phyloP scores from a whole-genome alignment of 495 filamentous ascomycete genomes.

The Aspergillus ostianus region DNA sequence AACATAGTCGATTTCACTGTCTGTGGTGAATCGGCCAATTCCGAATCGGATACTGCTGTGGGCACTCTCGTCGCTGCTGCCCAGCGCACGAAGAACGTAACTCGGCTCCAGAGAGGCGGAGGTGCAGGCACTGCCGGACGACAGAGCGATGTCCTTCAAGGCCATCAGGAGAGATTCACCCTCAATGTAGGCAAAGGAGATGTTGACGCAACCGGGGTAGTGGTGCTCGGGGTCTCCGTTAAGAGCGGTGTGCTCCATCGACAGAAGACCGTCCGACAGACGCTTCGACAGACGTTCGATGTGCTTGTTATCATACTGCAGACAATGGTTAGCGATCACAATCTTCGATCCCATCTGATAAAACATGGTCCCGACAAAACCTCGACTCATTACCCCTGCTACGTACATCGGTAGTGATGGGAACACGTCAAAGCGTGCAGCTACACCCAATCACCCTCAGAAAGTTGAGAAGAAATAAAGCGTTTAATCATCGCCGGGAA shows the following conservation, averaged over 20 bases:
- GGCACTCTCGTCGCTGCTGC: slow-evolving; percentile 93
- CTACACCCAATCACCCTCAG: slow-evolving; percentile 45
- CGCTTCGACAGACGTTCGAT: slow-evolving; percentile 79
- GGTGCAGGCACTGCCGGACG: slow-evolving; percentile 95
- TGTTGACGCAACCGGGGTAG: slow-evolving; percentile 96
- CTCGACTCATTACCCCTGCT: slow-evolving; percentile 52
- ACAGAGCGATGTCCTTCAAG: slow-evolving; percentile 94
- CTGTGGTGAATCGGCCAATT: slow-evolving; percentile 95
- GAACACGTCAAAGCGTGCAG: slow-evolving; percentile 37
- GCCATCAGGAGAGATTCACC: slow-evolving; percentile 98
- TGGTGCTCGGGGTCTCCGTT: slow-evolving; percentile 82
- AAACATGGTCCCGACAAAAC: slow-evolving; percentile 8
- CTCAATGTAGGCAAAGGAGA: slow-evolving; percentile 97
- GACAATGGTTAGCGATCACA: slow-evolving; percentile 28
- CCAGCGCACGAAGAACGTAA: slow-evolving; percentile 90
- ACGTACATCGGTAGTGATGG: slow-evolving; percentile 44
- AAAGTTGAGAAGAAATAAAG: slow-evolving; percentile 52
- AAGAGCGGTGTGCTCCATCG: slow-evolving; percentile 86
- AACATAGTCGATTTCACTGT: slow-evolving; percentile 95
- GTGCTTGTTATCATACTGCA: slow-evolving; percentile 85
- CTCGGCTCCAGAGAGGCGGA: slow-evolving; percentile 94
- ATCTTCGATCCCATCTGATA: slow-evolving; percentile 1
- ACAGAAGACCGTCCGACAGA: slow-evolving; percentile 73
- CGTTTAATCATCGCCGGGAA: slow-evolving; percentile 49
- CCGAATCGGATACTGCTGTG: slow-evolving; percentile 98